Base-by-base conservation (phyloP, 768 basidiomycete species). In the Asterophora lycoperdoides region DNA sequence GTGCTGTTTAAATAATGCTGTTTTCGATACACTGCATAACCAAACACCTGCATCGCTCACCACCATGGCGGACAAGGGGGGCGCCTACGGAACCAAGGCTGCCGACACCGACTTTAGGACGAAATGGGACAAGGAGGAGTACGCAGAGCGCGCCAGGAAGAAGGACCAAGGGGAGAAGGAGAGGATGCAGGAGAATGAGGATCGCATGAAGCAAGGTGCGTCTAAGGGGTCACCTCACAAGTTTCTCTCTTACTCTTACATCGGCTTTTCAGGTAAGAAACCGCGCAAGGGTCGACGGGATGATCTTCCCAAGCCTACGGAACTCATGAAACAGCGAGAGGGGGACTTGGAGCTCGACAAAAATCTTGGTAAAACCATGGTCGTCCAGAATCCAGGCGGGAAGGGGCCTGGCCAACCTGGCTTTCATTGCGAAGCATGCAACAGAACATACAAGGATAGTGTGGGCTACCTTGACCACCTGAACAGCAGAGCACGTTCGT, bases 61-160 rank as follows among this genome's bases (percentile, higher is more conserved):
- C 17, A 45, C 32, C 41, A 73, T 73, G 72, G 61, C 68, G 41
- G 67, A 71, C 57, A 71, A 71, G 52, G 58, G 50, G 9, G 69
- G 73, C 47, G 71, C 73, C 19, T 73, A 74, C 56, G 67, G 59
- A 8, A 67, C 67, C 52, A 74, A 74, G 47, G 74, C 78, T 28
- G 62, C 71, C 14, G 87, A 89, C 66, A 87, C 86, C 8, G 85
- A 87, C 65, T 88, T 89, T 57, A 70, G 93, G 41, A 86, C 86
- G 69, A 91, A 85, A 75, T 98, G 94, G 93, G 89, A 96, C 74
- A 92, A 93, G 70, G 85, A 93, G 63, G 90, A 89, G 63, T 91
- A 86, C 69, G 80, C 85, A 11, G 89, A 92, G 63, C 79, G 79
- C 49, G 94, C 93, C 8, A 83, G 82, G 64, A 82, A 84, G 61